Evolutionary conservation across 2,329 filamentous ascomycete species (phyloP), one percentile per base, ranked within the genome.

Genomic region (Colletotrichum tropicale): DNA sequence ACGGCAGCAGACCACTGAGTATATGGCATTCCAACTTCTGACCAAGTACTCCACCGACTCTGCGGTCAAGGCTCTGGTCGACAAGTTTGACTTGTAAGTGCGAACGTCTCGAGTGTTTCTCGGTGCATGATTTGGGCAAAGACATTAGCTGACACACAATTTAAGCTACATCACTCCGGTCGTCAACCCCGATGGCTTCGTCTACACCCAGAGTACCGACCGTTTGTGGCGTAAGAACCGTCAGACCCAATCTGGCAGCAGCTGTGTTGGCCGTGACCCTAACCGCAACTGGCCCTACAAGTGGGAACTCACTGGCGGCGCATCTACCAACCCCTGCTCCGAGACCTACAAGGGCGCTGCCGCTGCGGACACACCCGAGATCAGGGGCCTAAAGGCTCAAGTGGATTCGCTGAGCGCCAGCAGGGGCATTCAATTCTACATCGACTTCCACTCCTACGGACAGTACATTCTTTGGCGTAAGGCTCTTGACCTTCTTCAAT

Each of bases 361-460:
- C 26, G 81, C 85, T 3, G 84, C 84, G 18, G 86, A 88, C 76
- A 83, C 85, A 2, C 86, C 87, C 4, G 89, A 91, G 81, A 89
- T 84, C 77, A 82, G 84, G 76, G 87, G 84, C 1, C 82, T 91
- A 24, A 86, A 86, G 52, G 84, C 85, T 3, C 87, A 88, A 66
- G 82, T 90, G 18, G 84, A 86, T 69, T 78, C 81, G 16, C 78
- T 91, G 24, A 82, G 85, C 6, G 80, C 70, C 10, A 71, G 78
- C 5, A 86, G 89, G 76, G 89, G 90, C 2, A 84, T 93, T 55
- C 89, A 90, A 79, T 85, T 93, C 4, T 94, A 90, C 82, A 89
- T 94, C 77, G 92, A 94, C 82, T 91, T 90, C 80, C 92, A 94
- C 83, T 88, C 90, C 0, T 94, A 93, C 83, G 89, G 88, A 13